phyloP scores from a whole-genome alignment of 2,329 filamentous ascomycete genomes.

The Xylaria sp. region DNA sequence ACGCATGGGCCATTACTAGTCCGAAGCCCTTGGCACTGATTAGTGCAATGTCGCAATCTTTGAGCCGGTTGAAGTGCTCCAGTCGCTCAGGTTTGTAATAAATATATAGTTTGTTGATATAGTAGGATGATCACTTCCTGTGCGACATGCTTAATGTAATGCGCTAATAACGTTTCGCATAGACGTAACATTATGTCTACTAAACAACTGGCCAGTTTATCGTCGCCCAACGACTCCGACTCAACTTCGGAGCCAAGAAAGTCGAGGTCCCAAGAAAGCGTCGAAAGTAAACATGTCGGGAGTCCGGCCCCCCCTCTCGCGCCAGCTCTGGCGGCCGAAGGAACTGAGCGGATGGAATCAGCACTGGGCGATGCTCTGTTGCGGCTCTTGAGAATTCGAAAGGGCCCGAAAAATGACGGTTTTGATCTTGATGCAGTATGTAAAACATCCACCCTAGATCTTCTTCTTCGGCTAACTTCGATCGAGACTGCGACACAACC shows the following conservation, averaged over 20 bases:
- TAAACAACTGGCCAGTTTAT: conserved; percentile 23
- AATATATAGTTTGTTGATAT: conserved; percentile 22
- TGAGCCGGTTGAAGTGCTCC: conserved; percentile 2
- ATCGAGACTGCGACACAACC: conserved; percentile 52
- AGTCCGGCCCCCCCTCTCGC: conserved; percentile 30
- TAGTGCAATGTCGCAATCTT: conserved; percentile 31
- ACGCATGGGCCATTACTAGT: conserved; percentile 12
- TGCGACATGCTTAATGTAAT: conserved; percentile 12
- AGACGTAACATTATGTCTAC: conserved; percentile 37
- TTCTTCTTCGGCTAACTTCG: conserved; percentile 32
- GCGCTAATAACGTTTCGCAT: conserved; percentile 11
- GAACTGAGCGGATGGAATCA: conserved; percentile 48
- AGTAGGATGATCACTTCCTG: conserved; percentile 8
- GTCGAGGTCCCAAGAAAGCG: conserved; percentile 27
- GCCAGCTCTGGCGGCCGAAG: conserved; percentile 45
- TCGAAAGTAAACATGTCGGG: conserved; percentile 27
- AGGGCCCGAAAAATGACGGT: conserved; percentile 44
- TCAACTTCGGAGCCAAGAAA: conserved; percentile 35
- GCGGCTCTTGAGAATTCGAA: conserved; percentile 51
- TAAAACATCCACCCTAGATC: neutral
- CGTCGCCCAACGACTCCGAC: conserved; percentile 26
- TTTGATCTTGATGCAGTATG: conserved; percentile 50
- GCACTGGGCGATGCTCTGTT: conserved; percentile 50
- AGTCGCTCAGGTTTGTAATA: conserved; percentile 1
- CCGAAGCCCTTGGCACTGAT: conserved; percentile 5